Evolutionary conservation across 352 stramenopile species (phyloP).

Genomic region (Phytophthora capsici): DNA sequence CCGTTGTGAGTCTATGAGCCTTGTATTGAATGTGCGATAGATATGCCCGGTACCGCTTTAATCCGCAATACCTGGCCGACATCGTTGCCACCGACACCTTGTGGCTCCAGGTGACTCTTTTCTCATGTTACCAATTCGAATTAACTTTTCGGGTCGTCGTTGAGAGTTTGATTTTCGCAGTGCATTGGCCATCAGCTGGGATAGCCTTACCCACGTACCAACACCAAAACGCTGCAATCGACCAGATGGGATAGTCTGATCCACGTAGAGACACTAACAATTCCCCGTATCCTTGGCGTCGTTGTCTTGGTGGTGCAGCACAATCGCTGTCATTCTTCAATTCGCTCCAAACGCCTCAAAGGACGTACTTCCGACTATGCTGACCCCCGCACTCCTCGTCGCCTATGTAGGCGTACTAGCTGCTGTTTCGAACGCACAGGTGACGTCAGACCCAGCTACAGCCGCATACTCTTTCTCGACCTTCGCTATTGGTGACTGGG

Average conservation of each 20-base stretch:
- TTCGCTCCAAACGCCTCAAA: not conserved
- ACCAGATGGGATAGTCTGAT: constrained; percentile 9
- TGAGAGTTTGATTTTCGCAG: not conserved
- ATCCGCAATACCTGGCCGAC: not conserved
- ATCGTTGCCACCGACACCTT: constrained; percentile 1
- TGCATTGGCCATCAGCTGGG: not conserved
- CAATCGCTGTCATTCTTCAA: constrained; percentile 7
- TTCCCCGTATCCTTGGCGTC: not conserved
- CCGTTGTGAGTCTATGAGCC: not conserved
- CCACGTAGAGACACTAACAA: constrained; percentile 7
- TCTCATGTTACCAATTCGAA: not conserved
- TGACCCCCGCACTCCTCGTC: constrained; percentile 2
- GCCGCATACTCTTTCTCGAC: constrained; percentile 26
- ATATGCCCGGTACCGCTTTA: not conserved
- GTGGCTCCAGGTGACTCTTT: not conserved
- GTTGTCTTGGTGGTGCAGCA: constrained; percentile 1
- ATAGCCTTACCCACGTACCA: constrained; percentile 9
- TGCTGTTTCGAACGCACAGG: constrained; percentile 1
- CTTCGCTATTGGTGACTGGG: constrained; percentile 37
- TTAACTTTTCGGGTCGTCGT: not conserved
- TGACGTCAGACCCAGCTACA: constrained; percentile 39
- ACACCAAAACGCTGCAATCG: constrained; percentile 3
- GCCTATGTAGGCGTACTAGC: constrained; percentile 1
- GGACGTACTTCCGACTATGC: constrained; percentile 2
- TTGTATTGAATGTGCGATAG: too few species aligned